Percentiles rank a stretch among this genome's conserved stretches.
Conservation (phyloP, 2,329 filamentous ascomycete species). For the Raffaelea arxii region DNA sequence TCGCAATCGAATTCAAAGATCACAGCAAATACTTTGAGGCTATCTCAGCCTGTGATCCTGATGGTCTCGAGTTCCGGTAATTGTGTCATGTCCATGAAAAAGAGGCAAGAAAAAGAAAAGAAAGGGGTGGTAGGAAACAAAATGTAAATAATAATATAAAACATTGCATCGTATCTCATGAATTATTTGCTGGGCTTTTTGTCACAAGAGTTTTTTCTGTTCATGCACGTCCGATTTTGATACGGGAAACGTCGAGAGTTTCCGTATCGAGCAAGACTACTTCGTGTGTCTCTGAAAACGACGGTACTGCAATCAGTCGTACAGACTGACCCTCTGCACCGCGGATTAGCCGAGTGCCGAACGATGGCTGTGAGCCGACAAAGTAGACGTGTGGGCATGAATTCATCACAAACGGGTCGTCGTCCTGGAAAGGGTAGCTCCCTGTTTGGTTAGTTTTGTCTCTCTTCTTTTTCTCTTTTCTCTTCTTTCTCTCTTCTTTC, state of each 20-base stretch:
- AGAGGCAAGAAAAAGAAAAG: neutral
- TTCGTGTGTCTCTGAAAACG: conserved; percentile 68
- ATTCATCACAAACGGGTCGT: conserved; percentile 82
- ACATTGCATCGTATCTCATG: neutral
- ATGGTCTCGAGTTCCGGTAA: neutral
- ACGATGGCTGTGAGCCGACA: conserved; percentile 72
- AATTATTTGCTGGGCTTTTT: neutral
- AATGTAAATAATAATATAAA: conserved; percentile 1
- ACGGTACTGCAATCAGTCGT: conserved; percentile 72
- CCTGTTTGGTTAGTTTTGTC: too few relatives aligned
- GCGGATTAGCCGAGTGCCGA: conserved; percentile 61
- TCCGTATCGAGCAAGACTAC: conserved; percentile 78
- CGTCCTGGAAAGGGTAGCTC: conserved; percentile 93
- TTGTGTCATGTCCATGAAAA: too few relatives aligned
- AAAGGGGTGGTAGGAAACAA: neutral
- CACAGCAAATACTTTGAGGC: conserved; percentile 40
- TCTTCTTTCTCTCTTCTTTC: too few relatives aligned
- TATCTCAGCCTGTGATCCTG: conserved; percentile 28
- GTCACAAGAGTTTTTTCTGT: neutral
- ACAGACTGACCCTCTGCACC: conserved; percentile 61
- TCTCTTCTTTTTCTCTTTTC: too few relatives aligned
- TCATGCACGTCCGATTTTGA: conserved; percentile 38
- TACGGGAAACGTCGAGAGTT: conserved; percentile 65
- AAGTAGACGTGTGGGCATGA: conserved; percentile 87
- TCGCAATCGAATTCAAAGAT: conserved; percentile 31